Evolutionary conservation across 352 stramenopile genomes (phyloP), one percentile per base, ranked within the genome.

Genomic region (Phytophthora foliorum): DNA sequence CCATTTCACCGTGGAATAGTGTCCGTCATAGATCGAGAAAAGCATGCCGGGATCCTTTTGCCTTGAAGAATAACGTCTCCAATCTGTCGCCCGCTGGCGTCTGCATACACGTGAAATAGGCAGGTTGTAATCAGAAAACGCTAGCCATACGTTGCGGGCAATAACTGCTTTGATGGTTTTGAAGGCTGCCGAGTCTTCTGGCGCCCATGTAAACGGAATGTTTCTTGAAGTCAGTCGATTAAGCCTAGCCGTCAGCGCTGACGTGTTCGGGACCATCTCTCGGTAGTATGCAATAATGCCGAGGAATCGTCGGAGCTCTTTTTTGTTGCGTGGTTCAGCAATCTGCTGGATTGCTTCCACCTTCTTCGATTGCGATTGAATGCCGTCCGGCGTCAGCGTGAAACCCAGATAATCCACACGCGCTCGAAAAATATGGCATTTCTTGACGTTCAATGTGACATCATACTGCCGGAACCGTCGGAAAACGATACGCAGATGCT

Each of bases 21-120:
- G 4, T 49, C 24, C 4, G 51, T 61, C 16, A 62, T 1, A 1
- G 50, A 49, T 0, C 51, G 14, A 17, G 39, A 68, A 13, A 57
- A 68, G 21, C 60, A 68, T 8, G 50, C 51, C 2, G 57, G n/a
- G 14, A 62, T 62, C 1, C 39, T 9, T 13, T 67, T 53, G n/a
- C 25, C 48, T 34, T 54, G 49, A 4, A 57, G 1, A 13, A 67
- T 58, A 0, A 57, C 6, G 8, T 38, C 27, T 3, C 58, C 25
- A 11, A 54, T 59, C 22, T 57, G 58, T 16, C 39, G 24, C 0
- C 34, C 25, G 13, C 36, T 59, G 0, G 34, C 48, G 22, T 59
- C 48, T 1, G 38, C 49, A 21, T 39, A 58, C 4, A 67, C 49
- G 16, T 53, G 11, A 32, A 59, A 67, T 4, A 25, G 29, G 1